A percentile compares a stretch with the other conserved stretches of the same genome.
Evolutionary conservation across 352 stramenopile genomes (phyloP).

Genomic region (Globisporangium paddicum): DNA sequence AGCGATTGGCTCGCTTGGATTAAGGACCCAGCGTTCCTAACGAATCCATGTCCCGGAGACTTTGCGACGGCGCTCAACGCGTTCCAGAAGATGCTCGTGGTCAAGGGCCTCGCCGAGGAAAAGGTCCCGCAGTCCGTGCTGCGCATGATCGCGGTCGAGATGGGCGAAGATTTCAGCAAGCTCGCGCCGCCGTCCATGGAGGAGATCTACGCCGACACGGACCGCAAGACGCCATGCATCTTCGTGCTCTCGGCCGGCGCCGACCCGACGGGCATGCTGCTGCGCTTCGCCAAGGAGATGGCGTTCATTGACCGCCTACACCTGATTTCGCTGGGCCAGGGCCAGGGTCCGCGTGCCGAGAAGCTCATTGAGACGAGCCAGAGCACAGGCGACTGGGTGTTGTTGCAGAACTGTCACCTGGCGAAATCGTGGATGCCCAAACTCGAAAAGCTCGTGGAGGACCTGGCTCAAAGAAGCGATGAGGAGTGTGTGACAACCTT

Average conservation of each 20-base stretch:
- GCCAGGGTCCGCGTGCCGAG: slow-evolving; percentile 88
- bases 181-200: slow-evolving; percentile 87
- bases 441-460: slow-evolving; percentile 90
- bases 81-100: slow-evolving; percentile 73
- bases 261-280: slow-evolving; percentile 90
- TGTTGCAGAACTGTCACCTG: slow-evolving; percentile 94
- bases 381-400: slow-evolving; percentile 88
- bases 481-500: slow-evolving; percentile 69
- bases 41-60: slow-evolving; percentile 35
- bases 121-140: slow-evolving; percentile 85
- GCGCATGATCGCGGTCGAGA: slow-evolving; percentile 81
- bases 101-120: slow-evolving; percentile 86
- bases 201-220: slow-evolving; percentile 91
- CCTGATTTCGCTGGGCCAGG: slow-evolving; percentile 91
- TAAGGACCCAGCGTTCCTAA: slow-evolving; percentile 36
- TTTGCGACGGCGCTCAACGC: slow-evolving; percentile 40
- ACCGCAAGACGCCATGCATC: slow-evolving; percentile 91
- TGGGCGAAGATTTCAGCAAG: slow-evolving; percentile 86
- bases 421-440: slow-evolving; percentile 94
- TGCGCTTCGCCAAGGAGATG: slow-evolving; percentile 90
- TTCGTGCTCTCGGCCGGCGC: slow-evolving; percentile 91
- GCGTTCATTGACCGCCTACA: slow-evolving; percentile 85
- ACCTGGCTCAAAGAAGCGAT: slow-evolving; percentile 52
- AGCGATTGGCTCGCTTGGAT: slow-evolving; percentile 59
- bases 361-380: slow-evolving; percentile 86